Percentiles rank a stretch among this genome's conserved stretches.
Evolutionary conservation across 306 rosid species (phyloP).

Genomic region (Pterocarpus santalinus): DNA sequence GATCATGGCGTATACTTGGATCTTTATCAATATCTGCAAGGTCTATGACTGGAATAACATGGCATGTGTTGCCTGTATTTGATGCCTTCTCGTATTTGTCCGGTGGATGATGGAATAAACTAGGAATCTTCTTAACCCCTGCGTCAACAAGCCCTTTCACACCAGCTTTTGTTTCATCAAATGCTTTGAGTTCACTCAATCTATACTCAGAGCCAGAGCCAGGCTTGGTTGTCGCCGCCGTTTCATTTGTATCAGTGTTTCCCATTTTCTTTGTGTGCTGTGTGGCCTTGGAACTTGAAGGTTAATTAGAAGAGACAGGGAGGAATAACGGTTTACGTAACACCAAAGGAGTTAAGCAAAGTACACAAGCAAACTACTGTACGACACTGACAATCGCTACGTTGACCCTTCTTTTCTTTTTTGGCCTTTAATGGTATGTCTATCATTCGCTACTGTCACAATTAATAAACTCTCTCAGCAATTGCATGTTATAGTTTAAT

Average conservation of each 20-base stretch:
- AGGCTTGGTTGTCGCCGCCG: not conserved
- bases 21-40: constrained; percentile 28
- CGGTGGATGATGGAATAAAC: constrained; percentile 52
- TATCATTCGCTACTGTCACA: no score
- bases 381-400: no score
- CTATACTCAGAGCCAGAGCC: constrained; percentile 38
- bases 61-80: not conserved
- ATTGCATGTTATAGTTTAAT: no score
- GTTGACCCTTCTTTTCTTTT: no score
- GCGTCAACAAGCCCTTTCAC: not conserved
- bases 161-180: no score
- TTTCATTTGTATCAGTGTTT: not conserved
- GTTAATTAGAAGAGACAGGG: no score
- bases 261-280: not conserved
- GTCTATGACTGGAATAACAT: constrained; percentile 59
- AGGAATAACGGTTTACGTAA: no score
- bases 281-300: not conserved
- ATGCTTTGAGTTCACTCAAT: constrained; percentile 18
- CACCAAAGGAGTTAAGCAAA: not conserved
- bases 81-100: constrained; percentile 34
- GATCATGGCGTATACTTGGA: constrained; percentile 27
- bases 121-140: constrained; percentile 59
- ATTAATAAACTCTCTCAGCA: no score
- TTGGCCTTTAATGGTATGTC: no score
- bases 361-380: no score